Percentiles rank a stretch among this genome's conserved stretches.
Conservation (phyloP, 345 rosid genomes). For the Streptanthus diversifolius region DNA sequence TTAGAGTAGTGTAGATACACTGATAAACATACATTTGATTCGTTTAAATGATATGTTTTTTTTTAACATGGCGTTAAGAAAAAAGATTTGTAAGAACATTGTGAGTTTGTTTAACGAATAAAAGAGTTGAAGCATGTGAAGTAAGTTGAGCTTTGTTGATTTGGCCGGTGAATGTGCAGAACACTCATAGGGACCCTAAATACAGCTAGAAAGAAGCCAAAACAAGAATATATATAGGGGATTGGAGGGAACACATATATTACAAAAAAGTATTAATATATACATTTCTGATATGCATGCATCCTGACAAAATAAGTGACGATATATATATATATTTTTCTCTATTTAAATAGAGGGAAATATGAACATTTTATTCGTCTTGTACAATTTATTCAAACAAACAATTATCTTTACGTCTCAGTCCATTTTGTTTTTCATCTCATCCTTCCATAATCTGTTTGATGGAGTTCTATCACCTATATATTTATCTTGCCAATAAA, state of each 20-base stretch:
- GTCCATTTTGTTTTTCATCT: background rate
- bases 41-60: background rate
- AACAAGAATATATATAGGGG: background rate
- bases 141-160: background rate
- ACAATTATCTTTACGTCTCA: background rate
- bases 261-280: background rate
- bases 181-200: constrained; percentile 19
- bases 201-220: background rate
- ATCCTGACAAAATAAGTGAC: background rate
- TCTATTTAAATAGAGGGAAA: background rate
- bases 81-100: background rate
- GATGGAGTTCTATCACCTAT: background rate
- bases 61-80: background rate
- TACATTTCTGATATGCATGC: background rate
- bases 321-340: background rate
- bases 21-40: background rate
- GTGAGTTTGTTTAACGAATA: too few species aligned
- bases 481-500: background rate
- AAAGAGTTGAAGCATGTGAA: background rate
- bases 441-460: background rate
- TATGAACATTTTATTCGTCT: background rate
- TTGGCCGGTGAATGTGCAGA: constrained; percentile 22
- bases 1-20: background rate
- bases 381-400: background rate
- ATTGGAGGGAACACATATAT: background rate